Evolutionary conservation across 2,329 filamentous ascomycete species (phyloP), one percentile per base, ranked within the genome.

Genomic region (Claviceps sorghi): DNA sequence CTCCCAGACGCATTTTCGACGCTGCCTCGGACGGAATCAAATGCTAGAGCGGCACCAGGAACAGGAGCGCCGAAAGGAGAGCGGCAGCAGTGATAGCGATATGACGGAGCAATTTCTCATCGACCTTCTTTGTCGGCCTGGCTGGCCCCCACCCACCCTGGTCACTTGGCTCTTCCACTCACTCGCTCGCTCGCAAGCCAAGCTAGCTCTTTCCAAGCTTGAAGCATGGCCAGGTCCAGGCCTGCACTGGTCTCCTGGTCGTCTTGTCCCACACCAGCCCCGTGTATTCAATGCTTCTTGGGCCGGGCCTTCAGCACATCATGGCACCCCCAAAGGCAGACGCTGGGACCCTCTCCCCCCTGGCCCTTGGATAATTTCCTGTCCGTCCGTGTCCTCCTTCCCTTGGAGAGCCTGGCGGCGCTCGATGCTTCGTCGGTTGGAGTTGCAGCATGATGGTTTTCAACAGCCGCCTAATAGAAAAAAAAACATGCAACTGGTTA

Each of bases 221-320:
- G 10, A 50, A 22, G 49, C 49, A 36, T 44, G 40, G 26, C 49
- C 41, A 51, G 42, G 48, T 26, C 26, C 26, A 26, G 26, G 26
- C 26, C 26, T 26, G 26, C 26, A 26, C 26, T 26, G 26, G 26
- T 26, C 26, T 26, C 26, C 26, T 26, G 42, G 50, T 40, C 32
- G 42, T 40, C 52, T 53, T 53, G 52, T 53, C 52, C 52, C 52
- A 53, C 52, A 51, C 52, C 45, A 53, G 22, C 52, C 52, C 49
- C 49, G 49, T 41, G 49, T 51, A 40, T 50, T 51, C 21, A 15
- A 49, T 50, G 48, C 45, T 44, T 36, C 34, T 36, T 17, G 44
- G 21, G 30, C 43, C 11, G 41, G 34, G 47, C 46, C 45, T 53
- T 43, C 47, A 50, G 51, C 34, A 41, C 52, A 48, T 32, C 50